Evolutionary conservation across 306 rosid species (phyloP), one percentile per base, ranked within the genome.

Genomic region (Cicer yamashitae): DNA sequence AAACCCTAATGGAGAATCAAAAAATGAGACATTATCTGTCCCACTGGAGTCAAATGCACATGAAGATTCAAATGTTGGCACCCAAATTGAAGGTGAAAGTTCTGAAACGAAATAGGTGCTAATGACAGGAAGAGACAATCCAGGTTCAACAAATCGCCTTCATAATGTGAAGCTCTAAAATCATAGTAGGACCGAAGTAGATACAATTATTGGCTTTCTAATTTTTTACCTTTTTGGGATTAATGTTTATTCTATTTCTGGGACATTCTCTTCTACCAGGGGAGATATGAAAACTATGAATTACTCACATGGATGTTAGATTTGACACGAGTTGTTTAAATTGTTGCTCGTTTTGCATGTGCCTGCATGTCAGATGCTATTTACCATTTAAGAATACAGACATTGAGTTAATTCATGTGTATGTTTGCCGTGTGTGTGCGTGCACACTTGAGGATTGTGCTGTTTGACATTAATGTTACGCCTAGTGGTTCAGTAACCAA

Each of bases 61-160:
- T 10, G 60, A 48, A 60, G 80, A 59, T 61, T 73, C 68, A 60
- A 60, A 43, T 59, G 74, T 8, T 60, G 7, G 14, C 70, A n/a
- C 65, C 44, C 74, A 75, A 71, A 75, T 44, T 65, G 81, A 68
- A 51, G 82, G 50, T 20, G 77, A 38, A 71, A 79, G 37, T 79
- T 65, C 77, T 46, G 77, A 85, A 60, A 15, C 62, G 25, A 58
- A 78, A 74, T 59, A 51, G 75, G 45, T 47, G 39, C 57, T 41
- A 17, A 41, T 71, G 51, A 17, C 62, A 20, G 41, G 48, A 62
- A 45, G 72, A 56, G 50, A 41, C 64, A 46, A 51, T 61, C 37
- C 69, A 52, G 67, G 57, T 52, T 77, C 82, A 34, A 20, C 77
- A 53, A 54, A 45, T 37, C 53, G 18, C 45, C 70, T 77, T 74